These are phyloP conservation scores for Populus hybrid DNA, from an alignment of 441 rosid genomes.

Conservation along the genomic window DNA sequence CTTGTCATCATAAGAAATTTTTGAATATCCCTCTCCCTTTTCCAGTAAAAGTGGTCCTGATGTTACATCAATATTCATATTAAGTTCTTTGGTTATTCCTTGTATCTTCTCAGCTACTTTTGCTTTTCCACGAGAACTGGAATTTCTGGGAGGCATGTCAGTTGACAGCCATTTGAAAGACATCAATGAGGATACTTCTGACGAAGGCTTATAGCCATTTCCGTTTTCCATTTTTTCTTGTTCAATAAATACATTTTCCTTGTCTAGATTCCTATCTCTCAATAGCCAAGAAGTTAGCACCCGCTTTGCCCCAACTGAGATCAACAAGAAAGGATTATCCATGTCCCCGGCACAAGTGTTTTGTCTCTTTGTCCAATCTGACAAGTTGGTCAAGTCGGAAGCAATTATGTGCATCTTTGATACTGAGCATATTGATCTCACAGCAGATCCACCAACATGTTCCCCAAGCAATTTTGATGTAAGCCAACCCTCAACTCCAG, in stretches of 20 bases:
- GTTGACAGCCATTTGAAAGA: conserved; percentile 97
- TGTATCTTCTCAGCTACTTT: conserved; percentile 29
- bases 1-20: conserved; percentile 35
- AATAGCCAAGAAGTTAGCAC: conserved; percentile 86
- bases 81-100: conserved; percentile 19
- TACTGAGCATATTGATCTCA: conserved; percentile 82
- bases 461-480: conserved; percentile 88
- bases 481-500: conserved; percentile 60
- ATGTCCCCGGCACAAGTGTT: conserved; percentile 27
- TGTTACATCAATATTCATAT: conserved; percentile 21
- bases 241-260: conserved; percentile 24
- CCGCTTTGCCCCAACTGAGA: conserved; percentile 95
- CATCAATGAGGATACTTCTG: conserved; percentile 48
- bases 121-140: conserved; percentile 32
- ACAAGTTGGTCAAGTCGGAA: conserved; percentile 27
- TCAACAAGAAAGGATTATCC: conserved; percentile 55
- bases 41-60: conserved; percentile 22
- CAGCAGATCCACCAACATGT: conserved; percentile 98
- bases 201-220: conserved; percentile 25
- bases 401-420: conserved; percentile 47
- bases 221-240: conserved; percentile 15
- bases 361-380: conserved; percentile 24
- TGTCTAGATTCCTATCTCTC: conserved; percentile 39
- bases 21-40: conserved; percentile 22
- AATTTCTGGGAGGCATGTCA: conserved; percentile 77